Evolutionary conservation across 2,329 filamentous ascomycete species (phyloP).

Genomic region (Diaporthe sp.): DNA sequence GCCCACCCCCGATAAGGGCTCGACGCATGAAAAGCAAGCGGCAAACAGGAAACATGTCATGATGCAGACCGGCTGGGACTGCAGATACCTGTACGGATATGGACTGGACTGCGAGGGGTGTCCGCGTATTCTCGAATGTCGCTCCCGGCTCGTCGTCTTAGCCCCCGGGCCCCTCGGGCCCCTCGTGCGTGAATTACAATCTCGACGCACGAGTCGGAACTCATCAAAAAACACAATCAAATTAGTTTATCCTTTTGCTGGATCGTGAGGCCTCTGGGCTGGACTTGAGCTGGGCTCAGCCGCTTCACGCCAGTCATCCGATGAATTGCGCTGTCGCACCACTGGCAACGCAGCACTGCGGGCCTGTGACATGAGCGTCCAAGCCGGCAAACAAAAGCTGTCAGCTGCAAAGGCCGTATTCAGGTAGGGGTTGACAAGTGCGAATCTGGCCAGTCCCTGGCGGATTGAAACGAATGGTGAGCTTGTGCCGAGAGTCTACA

Average conservation of each 20-base stretch:
- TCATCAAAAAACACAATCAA: background rate
- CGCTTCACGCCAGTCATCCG: constrained; percentile 7
- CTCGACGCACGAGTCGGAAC: constrained; percentile 18
- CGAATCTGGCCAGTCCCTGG: background rate
- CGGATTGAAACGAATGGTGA: background rate
- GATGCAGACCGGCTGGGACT: background rate
- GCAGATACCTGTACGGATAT: background rate
- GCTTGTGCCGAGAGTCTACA: background rate
- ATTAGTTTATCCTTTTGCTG: constrained; percentile 10
- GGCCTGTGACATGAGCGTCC: background rate
- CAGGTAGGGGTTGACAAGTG: background rate
- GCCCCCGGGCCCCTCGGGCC: background rate
- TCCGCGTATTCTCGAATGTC: background rate
- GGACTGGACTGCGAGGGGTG: constrained; percentile 5
- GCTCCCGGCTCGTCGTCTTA: background rate
- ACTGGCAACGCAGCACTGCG: background rate
- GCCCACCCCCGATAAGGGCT: background rate
- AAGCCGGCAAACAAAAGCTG: background rate
- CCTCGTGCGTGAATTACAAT: background rate
- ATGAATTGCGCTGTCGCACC: constrained; percentile 20
- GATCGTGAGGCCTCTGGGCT: constrained; percentile 3
- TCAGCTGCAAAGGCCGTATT: background rate
- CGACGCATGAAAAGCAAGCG: constrained; percentile 14
- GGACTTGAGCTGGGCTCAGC: background rate
- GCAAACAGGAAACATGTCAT: constrained; percentile 14